Conservation (phyloP, 2,329 filamentous ascomycete species). For the Beauveria rudraprayagi region DNA sequence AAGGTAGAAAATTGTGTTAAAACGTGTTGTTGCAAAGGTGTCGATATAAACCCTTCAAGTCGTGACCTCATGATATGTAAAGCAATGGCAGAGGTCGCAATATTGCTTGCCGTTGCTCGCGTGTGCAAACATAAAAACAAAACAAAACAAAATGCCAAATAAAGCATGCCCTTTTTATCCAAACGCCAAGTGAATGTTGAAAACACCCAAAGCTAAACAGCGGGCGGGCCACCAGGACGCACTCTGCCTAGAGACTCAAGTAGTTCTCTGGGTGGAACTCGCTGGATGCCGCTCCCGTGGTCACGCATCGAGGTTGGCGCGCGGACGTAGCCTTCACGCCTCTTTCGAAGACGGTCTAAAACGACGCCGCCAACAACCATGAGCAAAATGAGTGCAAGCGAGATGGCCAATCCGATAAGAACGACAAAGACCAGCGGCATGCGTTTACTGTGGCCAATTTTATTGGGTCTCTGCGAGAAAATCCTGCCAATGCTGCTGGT, state of each 20-base stretch:
- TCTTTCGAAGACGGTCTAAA: conserved; percentile 68
- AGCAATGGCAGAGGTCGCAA: neutral
- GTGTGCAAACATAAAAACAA: neutral
- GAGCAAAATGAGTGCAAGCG: conserved; percentile 68
- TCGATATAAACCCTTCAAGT: neutral
- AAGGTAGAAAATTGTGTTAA: neutral
- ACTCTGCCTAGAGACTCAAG: conserved; percentile 45
- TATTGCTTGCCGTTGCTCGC: conserved; percentile 1
- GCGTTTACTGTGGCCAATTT: conserved; percentile 50
- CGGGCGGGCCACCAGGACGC: conserved; percentile 42
- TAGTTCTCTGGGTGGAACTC: conserved; percentile 54
- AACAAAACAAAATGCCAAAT: neutral
- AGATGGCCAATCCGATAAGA: conserved; percentile 70
- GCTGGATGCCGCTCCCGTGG: conserved; percentile 47
- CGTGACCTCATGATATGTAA: conserved; percentile 9
- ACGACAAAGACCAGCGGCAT: conserved; percentile 71
- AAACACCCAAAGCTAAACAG: conserved; percentile 32
- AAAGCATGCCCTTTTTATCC: conserved; percentile 23
- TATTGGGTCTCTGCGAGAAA: conserved; percentile 74
- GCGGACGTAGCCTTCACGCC: conserved; percentile 71
- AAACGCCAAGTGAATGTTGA: conserved; percentile 29
- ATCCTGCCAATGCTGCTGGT: conserved; percentile 70
- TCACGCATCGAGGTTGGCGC: conserved; percentile 61
- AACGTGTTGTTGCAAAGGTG: neutral
- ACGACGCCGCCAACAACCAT: conserved; percentile 68